Conservation (phyloP, 108 stramenopile genomes). For the Parietichytrium sp. region DNA sequence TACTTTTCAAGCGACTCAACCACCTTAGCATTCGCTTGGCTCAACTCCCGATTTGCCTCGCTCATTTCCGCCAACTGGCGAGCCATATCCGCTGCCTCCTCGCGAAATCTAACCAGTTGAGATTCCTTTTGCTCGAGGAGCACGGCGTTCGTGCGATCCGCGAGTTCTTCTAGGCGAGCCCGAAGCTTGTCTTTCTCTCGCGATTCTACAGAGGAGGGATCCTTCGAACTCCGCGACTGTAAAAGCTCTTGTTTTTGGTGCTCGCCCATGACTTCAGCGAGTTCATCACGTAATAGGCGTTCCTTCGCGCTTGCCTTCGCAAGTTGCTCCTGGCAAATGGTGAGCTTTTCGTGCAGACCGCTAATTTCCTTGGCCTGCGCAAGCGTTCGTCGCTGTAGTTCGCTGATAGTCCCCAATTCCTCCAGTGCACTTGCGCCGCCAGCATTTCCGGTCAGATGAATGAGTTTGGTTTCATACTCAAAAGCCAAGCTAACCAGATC, state of each 20-base stretch:
- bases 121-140: conserved; percentile 6
- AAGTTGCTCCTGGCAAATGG: background rate
- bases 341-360: background rate
- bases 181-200: background rate
- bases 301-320: too few species aligned
- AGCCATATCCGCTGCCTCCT: background rate
- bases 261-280: too few species aligned
- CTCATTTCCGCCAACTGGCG: background rate
- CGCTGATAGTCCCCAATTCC: conserved; percentile 20
- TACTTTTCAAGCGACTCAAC: conserved; percentile 6
- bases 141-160: background rate
- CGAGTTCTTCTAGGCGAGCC: background rate
- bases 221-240: background rate
- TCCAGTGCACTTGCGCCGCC: conserved; percentile 7
- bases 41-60: background rate
- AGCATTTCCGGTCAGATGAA: background rate
- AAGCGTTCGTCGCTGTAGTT: conserved; percentile 8
- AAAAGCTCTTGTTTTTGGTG: background rate
- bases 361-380: conserved; percentile 32
- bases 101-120: conserved; percentile 1
- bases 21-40: background rate
- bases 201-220: background rate
- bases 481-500: conserved; percentile 16
- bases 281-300: too few species aligned
- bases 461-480: conserved; percentile 24